These are phyloP conservation scores for Ligustrum vulgare DNA, from an alignment of 257 asterid species.

Conservation along the genomic window DNA sequence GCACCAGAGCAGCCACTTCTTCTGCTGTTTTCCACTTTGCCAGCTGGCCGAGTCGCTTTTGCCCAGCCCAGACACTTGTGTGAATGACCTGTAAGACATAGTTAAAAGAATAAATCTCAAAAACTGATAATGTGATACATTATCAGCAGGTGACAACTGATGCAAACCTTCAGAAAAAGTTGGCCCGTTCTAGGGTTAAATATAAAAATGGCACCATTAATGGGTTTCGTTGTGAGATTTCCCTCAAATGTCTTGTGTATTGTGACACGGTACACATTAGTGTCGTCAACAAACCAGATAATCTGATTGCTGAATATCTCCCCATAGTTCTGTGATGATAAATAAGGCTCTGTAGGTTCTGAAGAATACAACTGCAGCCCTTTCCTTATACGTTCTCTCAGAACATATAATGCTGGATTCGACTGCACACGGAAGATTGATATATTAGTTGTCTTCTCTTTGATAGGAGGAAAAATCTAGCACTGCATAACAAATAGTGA, in stretches of 20 bases:
- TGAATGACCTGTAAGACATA: conserved; percentile 74
- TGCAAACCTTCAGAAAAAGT: conserved; percentile 78
- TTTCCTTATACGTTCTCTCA: conserved; percentile 91
- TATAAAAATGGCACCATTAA: conserved; percentile 94
- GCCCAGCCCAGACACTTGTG: conserved; percentile 99
- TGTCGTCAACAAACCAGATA: conserved; percentile 98
- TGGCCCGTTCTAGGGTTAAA: conserved; percentile 98
- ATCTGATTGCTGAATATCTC: conserved; percentile 98
- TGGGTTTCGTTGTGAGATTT: conserved; percentile 94
- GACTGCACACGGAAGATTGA: conserved; percentile 54
- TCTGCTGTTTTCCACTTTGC: conserved; percentile 99
- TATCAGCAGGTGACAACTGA: conserved; percentile 38
- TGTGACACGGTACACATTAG: conserved; percentile 96
- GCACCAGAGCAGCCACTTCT: conserved; percentile 99
- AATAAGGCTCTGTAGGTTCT: conserved; percentile 97
- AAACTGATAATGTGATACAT: not conserved
- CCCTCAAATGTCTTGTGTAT: conserved; percentile 99
- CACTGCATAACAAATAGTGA: not conserved
- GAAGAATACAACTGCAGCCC: conserved; percentile 97
- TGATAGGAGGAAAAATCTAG: not conserved
- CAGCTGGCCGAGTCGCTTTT: conserved; percentile 96
- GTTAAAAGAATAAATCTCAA: conserved; percentile 8
- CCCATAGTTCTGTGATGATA: conserved; percentile 98
- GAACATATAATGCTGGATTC: conserved; percentile 91
- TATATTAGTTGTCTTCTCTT: not conserved